Evolutionary conservation across 1,284 basidiomycete genomes (phyloP), one percentile per base, ranked within the genome.

Genomic region (Ceratobasidium sp.): DNA sequence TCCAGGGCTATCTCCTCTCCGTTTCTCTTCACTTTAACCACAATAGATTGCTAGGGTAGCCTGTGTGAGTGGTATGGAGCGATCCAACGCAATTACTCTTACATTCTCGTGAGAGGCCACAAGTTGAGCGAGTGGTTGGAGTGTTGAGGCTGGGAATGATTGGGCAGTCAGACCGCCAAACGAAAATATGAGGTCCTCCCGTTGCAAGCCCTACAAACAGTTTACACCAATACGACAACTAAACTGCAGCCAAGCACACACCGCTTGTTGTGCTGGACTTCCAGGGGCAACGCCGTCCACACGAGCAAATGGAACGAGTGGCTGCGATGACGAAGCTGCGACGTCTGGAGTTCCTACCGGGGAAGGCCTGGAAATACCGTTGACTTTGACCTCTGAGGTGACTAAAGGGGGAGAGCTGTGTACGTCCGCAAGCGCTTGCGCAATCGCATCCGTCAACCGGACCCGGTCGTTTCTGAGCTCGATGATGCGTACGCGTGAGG

Each of bases 261-360:
- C 93, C 45, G 92, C 89, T 74, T 87, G 82, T 12, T 86, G 85
- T 25, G 93, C 92, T 7, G 92, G 94, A 78, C 92, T 92, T 3
- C 80, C 82, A 0, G 88, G 87, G 0, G 90, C 87, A 17, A 96
- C 89, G 4, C 83, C 85, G 73, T 94, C 87, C 7, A 96, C 91
- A 74, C 81, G 87, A 0, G 93, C 93, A 75, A 95, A 91, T 35
- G 71, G 70, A 42, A 38, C 60, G 32, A 53, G 45, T 7, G 27
- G 29, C 12, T 53, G 55, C 31, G 31, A 20, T 1, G 68, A 72
- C 12, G 70, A 55, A 50, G 55, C 58, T 27, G 47, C 47, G 49
- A 58, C 42, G 7, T 25, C 69, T 25, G 50, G 64, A 15, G 71
- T 45, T 43, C 53, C 25, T 5, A 25, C 35, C 43, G 54, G 53